These are phyloP conservation scores for Aegle marmelos DNA, from an alignment of 345 rosid genomes.

Conservation along the genomic window DNA sequence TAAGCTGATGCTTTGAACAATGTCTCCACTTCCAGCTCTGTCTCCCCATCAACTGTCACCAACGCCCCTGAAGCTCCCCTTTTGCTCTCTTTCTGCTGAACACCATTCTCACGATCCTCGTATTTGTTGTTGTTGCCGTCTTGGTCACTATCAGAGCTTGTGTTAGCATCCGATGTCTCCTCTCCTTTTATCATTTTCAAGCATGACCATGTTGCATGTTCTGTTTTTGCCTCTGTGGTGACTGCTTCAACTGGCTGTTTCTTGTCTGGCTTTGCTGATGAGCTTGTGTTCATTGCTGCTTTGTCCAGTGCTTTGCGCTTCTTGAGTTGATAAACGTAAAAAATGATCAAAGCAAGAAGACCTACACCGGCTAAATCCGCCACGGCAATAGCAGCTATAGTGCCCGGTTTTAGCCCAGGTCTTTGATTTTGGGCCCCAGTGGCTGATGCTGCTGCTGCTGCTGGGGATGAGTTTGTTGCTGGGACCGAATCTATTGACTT, in stretches of 20 bases:
- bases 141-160: slow-evolving; percentile 57
- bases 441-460: neutral
- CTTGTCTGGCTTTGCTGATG: slow-evolving; percentile 17
- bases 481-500: slow-evolving; percentile 40
- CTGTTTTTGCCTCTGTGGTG: slow-evolving; percentile 4
- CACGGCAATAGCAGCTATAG: slow-evolving; percentile 58
- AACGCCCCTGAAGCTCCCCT: slow-evolving; percentile 38
- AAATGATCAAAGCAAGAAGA: slow-evolving; percentile 49
- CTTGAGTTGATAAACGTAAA: slow-evolving; percentile 65
- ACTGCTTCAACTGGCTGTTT: slow-evolving; percentile 27
- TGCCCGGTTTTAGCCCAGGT: slow-evolving; percentile 58
- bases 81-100: slow-evolving; percentile 11
- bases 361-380: slow-evolving; percentile 67
- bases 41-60: slow-evolving; percentile 67
- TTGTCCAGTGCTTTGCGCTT: slow-evolving; percentile 36
- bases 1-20: slow-evolving; percentile 84
- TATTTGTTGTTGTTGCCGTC: slow-evolving; percentile 22
- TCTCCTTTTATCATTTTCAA: slow-evolving; percentile 34
- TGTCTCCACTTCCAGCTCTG: slow-evolving; percentile 66
- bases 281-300: slow-evolving; percentile 9
- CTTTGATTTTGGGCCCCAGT: slow-evolving; percentile 20
- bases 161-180: slow-evolving; percentile 47
- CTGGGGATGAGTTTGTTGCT: slow-evolving; percentile 17
- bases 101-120: slow-evolving; percentile 17
- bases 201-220: slow-evolving; percentile 44